These are phyloP conservation scores for Rhododendron mucronatum DNA, from an alignment of 148 eudicot genomes.

Conservation along the genomic window DNA sequence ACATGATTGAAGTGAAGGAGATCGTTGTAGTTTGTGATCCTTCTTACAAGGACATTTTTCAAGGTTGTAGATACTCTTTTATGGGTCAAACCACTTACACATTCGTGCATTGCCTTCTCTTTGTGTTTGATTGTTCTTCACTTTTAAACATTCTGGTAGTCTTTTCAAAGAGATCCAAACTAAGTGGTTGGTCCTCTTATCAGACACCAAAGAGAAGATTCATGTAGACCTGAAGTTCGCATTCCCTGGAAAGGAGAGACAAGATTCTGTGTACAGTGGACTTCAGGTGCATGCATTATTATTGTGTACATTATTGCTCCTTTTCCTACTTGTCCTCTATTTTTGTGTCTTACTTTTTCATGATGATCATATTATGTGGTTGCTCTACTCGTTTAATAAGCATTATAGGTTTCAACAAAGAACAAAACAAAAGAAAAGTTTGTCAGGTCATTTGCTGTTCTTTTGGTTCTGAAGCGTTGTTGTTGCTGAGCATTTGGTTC, in stretches of 20 bases:
- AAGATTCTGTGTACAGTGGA: constrained; percentile 87
- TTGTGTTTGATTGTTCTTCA: neutral
- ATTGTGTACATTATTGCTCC: neutral
- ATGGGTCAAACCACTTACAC: neutral
- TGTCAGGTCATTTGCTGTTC: neutral
- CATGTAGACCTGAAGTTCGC: constrained; percentile 76
- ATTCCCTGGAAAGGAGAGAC: constrained; percentile 96
- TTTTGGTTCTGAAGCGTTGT: neutral
- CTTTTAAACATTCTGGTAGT: neutral
- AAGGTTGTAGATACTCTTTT: constrained; percentile 46
- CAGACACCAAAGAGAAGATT: constrained; percentile 60
- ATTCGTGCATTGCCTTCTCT: neutral
- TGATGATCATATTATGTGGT: neutral
- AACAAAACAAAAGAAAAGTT: neutral
- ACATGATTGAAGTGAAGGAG: constrained; percentile 76
- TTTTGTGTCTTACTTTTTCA: neutral
- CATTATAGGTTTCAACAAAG: neutral
- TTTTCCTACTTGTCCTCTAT: neutral
- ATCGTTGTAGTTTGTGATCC: constrained; percentile 98
- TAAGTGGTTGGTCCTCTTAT: constrained; percentile 10
- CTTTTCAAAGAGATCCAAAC: neutral
- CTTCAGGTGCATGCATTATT: constrained; percentile 50
- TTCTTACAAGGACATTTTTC: constrained; percentile 86
- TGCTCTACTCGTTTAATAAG: neutral
- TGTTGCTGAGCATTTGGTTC: neutral